Evolutionary conservation across 2,329 filamentous ascomycete genomes (phyloP), one percentile per base, ranked within the genome.

Genomic region (Ophioceras dolichostomum): DNA sequence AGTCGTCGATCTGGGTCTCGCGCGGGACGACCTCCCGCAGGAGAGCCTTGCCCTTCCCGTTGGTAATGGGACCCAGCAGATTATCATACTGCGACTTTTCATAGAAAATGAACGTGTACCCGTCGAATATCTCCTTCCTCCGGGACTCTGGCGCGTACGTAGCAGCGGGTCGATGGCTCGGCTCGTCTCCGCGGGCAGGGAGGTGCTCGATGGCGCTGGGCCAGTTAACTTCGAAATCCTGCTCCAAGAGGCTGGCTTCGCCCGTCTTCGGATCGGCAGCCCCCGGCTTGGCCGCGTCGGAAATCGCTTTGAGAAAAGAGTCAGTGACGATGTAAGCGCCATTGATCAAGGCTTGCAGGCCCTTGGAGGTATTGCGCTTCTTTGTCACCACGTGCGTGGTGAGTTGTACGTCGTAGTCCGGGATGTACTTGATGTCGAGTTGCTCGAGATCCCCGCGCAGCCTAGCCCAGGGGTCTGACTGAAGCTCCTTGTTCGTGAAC

Each of bases 361-460:
- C 85, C 46, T 86, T 87, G 0, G 88, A 73, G 0, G 86, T 89
- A 55, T 96, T 98, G 34, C 91, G 73, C 59, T 94, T 95, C 55
- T 78, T 83, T 7, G 85, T 79, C 24, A 96, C 77, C 10, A 94
- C 82, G 56, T 96, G 88, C 0, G 89, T 94, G 0, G 89, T 95
- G 20, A 71, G 62, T 13, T 64, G 68, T 19, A 70, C 61, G 18
- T 83, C 62, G 55, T 86, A 95, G 4, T 87, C 79, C 31, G 73
- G 67, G 12, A 83, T 64, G 12, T 86, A 79, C 56, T 95, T 96
- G 56, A 96, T 79, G 52, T 94, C 91, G n/a, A 94, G 68, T 32
- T 79, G 73, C 53, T 93, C 86, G 14, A 96, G 72, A 37, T 70
- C 70, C 22, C 71, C 61, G 43, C 74, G 74, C 19, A 87, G 68